phyloP scores from a whole-genome alignment of 768 basidiomycete genomes.

The Tricholoma sp. region DNA sequence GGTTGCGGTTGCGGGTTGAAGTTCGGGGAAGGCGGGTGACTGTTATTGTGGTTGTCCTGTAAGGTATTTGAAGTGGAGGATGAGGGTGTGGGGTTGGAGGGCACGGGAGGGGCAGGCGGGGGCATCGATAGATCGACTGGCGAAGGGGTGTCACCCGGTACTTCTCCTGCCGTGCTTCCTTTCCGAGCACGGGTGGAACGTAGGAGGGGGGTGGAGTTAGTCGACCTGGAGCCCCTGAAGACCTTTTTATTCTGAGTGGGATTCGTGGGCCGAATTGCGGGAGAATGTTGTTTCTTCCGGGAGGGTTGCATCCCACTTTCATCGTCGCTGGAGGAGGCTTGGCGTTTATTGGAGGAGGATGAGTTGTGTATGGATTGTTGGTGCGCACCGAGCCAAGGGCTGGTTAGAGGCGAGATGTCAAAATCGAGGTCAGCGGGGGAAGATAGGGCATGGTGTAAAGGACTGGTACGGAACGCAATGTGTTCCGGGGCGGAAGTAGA shows the following conservation, averaged over 20 bases:
- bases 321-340: conserved; percentile 52
- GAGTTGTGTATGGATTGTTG: conserved; percentile 24
- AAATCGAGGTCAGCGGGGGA: conserved; percentile 55
- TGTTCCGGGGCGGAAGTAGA: conserved; percentile 68
- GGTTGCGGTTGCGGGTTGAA: conserved; percentile 26
- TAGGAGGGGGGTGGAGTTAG: conserved; percentile 55
- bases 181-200: conserved; percentile 39
- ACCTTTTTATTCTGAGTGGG: conserved; percentile 19
- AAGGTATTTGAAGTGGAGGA: conserved; percentile 10
- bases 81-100: conserved; percentile 1
- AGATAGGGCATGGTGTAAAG: conserved; percentile 27
- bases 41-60: background rate
- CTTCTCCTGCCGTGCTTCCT: conserved; percentile 36
- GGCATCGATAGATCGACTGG: conserved; percentile 90
- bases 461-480: conserved; percentile 57
- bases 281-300: conserved; percentile 52
- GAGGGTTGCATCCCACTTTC: conserved; percentile 38
- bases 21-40: conserved; percentile 13
- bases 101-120: conserved; percentile 57
- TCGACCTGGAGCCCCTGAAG: conserved; percentile 42
- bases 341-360: conserved; percentile 41
- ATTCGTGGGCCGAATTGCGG: conserved; percentile 38
- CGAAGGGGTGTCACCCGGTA: conserved; percentile 61
- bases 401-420: conserved; percentile 75
- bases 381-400: conserved; percentile 72